These are phyloP conservation scores for Penicillium sp. DNA, from an alignment of 2,329 filamentous ascomycete genomes.

Conservation along the genomic window DNA sequence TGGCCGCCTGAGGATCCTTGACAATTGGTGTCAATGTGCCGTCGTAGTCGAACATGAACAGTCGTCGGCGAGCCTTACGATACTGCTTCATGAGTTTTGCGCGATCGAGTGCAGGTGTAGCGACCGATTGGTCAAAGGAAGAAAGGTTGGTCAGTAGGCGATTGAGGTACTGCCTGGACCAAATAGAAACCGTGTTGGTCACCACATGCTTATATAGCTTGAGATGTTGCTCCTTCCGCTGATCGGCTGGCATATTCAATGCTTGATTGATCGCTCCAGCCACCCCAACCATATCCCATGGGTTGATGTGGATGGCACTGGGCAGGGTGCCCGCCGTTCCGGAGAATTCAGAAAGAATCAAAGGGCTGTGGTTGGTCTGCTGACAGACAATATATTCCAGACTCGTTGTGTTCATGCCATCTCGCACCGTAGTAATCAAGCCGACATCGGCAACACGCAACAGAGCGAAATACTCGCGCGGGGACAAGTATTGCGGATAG, in stretches of 20 bases:
- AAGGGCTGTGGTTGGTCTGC: slow-evolving; percentile 77
- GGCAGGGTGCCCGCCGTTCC: slow-evolving; percentile 84
- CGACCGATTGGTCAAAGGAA: slow-evolving; percentile 70
- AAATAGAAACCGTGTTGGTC: slow-evolving; percentile 79
- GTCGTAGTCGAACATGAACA: slow-evolving; percentile 99
- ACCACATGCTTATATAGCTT: slow-evolving; percentile 81
- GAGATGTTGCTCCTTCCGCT: slow-evolving; percentile 67
- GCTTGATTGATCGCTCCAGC: slow-evolving; percentile 80
- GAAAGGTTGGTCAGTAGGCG: slow-evolving; percentile 77
- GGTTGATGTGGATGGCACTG: slow-evolving; percentile 93
- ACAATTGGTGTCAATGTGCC: slow-evolving; percentile 96
- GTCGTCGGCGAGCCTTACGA: slow-evolving; percentile 68
- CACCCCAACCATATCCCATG: slow-evolving; percentile 85
- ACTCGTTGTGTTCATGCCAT: slow-evolving; percentile 97
- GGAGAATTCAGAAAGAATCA: slow-evolving; percentile 96
- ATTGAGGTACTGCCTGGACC: slow-evolving; percentile 77
- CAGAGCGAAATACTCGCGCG: slow-evolving; percentile 92
- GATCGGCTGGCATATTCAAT: slow-evolving; percentile 69
- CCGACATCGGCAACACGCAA: slow-evolving; percentile 86
- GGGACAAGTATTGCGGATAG: slow-evolving; percentile 87
- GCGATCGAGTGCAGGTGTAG: slow-evolving; percentile 80
- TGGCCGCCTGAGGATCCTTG: slow-evolving; percentile 81
- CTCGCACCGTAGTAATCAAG: slow-evolving; percentile 90
- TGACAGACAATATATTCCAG: slow-evolving; percentile 94
- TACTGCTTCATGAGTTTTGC: slow-evolving; percentile 72